phyloP scores from a whole-genome alignment of 805 yeast species.

The Limtongia smithiae region DNA sequence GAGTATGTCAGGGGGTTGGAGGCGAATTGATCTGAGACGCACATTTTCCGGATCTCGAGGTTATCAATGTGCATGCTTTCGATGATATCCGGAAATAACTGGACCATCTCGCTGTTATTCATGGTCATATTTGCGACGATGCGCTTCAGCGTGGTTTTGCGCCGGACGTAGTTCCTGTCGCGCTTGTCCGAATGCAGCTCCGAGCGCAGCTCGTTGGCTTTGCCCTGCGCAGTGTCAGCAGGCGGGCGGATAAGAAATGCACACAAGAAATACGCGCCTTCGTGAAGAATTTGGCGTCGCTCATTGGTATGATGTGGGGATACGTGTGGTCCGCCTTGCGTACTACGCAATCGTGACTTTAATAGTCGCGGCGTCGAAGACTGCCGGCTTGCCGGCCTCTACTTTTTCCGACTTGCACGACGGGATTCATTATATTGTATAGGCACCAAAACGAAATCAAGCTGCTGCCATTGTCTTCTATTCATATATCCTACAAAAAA shows the following conservation, averaged over 20 bases:
- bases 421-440: too few relatives aligned
- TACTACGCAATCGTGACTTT: too few relatives aligned
- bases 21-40: not conserved
- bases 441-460: too few relatives aligned
- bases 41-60: slow-evolving; percentile 62
- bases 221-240: slow-evolving; percentile 31
- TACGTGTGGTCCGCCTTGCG: too few relatives aligned
- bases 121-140: slow-evolving; percentile 79
- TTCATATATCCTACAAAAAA: too few relatives aligned
- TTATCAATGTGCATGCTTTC: slow-evolving; percentile 50
- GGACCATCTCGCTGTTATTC: slow-evolving; percentile 72
- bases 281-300: slow-evolving; percentile 35
- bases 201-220: slow-evolving; percentile 38
- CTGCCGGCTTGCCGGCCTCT: too few relatives aligned
- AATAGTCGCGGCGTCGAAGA: too few relatives aligned
- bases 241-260: not conserved
- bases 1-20: not conserved
- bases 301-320: slow-evolving; percentile 23
- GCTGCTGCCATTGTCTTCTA: too few relatives aligned
- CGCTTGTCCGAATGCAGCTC: slow-evolving; percentile 33
- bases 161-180: slow-evolving; percentile 38
- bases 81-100: slow-evolving; percentile 63
- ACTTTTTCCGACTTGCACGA: too few relatives aligned
- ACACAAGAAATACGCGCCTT: slow-evolving; percentile 27
- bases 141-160: slow-evolving; percentile 58